These are phyloP conservation scores for Wickerhamomyces bisporus DNA, from an alignment of 805 yeast genomes.

Conservation along the genomic window DNA sequence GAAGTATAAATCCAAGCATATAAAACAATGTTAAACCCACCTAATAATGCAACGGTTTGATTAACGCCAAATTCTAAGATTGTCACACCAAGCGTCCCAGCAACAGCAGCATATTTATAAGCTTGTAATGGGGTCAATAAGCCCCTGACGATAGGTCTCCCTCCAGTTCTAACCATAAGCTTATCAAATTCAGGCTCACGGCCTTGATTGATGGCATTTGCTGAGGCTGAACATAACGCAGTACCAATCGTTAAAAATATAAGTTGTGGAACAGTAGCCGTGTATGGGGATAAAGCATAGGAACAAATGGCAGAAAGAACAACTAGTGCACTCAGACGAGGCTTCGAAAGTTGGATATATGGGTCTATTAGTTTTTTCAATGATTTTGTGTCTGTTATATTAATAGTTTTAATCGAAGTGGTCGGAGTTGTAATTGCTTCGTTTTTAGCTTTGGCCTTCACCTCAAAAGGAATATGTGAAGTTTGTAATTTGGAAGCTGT, in stretches of 20 bases:
- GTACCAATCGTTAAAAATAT: conserved; percentile 79
- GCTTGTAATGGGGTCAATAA: conserved; percentile 72
- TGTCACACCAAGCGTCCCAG: conserved; percentile 68
- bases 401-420: too few relatives aligned
- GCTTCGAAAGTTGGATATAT: conserved; percentile 82
- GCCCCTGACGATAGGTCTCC: conserved; percentile 89
- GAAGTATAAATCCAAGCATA: conserved; percentile 93
- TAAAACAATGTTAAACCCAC: conserved; percentile 69
- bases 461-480: conserved; percentile 50
- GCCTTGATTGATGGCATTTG: conserved; percentile 96
- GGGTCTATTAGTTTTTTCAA: conserved; percentile 43
- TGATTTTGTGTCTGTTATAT: conserved; percentile 23
- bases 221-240: conserved; percentile 83
- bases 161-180: conserved; percentile 81
- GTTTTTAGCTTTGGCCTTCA: conserved; percentile 38
- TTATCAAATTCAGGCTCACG: conserved; percentile 89
- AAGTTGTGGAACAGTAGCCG: conserved; percentile 68
- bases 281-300: conserved; percentile 84
- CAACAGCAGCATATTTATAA: conserved; percentile 65
- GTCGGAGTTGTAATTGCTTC: conserved; percentile 12
- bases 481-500: conserved; percentile 9
- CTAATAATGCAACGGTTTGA: conserved; percentile 77
- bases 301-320: conserved; percentile 91
- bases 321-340: conserved; percentile 79
- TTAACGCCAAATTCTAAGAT: conserved; percentile 78